Evolutionary conservation across 257 asterid genomes (phyloP).

Genomic region (Nicotiana otophora): DNA sequence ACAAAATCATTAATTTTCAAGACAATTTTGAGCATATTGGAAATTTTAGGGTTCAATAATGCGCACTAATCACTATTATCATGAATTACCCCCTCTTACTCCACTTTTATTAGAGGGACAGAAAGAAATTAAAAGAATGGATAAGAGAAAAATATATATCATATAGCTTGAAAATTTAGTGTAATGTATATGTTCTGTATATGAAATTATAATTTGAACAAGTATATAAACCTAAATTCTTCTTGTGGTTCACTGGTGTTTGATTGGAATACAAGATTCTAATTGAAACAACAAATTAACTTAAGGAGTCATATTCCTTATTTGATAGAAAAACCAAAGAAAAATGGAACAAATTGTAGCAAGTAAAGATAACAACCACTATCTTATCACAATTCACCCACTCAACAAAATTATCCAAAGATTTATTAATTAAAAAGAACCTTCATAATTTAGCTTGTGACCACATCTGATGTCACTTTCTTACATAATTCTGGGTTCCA

Average conservation of each 20-base stretch:
- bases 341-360: background rate
- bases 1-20: background rate
- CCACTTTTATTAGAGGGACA: too few relatives aligned
- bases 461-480: slow-evolving; percentile 2
- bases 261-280: too few relatives aligned
- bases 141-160: too few relatives aligned
- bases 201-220: too few relatives aligned
- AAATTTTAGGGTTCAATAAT: background rate
- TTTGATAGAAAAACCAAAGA: background rate
- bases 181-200: too few relatives aligned
- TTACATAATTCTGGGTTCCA: background rate
- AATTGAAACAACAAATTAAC: too few relatives aligned
- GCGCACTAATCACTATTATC: background rate
- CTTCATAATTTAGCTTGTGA: background rate
- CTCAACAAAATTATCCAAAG: background rate
- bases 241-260: too few relatives aligned
- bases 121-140: too few relatives aligned
- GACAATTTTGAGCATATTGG: background rate
- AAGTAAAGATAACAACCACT: background rate
- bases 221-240: background rate
- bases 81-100: background rate
- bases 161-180: background rate
- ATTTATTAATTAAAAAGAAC: background rate
- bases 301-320: too few relatives aligned
- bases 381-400: slow-evolving; percentile 3